A percentile compares a stretch with the other conserved stretches of the same genome.
Evolutionary conservation across 495 filamentous ascomycete genomes (phyloP).

Genomic region (Usnea hakonensis): DNA sequence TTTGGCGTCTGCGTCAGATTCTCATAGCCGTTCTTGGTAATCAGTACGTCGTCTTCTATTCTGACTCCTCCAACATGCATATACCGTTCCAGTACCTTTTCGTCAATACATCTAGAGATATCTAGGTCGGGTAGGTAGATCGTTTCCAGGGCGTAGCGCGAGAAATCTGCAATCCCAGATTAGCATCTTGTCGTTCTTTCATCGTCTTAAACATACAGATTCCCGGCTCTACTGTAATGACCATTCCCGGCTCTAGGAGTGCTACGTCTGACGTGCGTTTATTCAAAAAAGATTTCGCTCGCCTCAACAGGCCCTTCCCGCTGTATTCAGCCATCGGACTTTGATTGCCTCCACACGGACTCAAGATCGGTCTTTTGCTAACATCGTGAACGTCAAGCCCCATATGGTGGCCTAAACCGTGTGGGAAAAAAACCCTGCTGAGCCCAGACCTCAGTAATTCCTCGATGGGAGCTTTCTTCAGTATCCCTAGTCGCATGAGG

Average conservation of each 20-base stretch:
- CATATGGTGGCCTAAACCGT: slow-evolving; percentile 82
- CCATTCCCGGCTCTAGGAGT: slow-evolving; percentile 42
- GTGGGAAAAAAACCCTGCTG: slow-evolving; percentile 75
- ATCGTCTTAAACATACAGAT: slow-evolving; percentile 37
- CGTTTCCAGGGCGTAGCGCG: slow-evolving; percentile 41
- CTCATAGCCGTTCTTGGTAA: slow-evolving; percentile 68
- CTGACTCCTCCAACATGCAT: slow-evolving; percentile 76
- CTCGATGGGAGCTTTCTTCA: slow-evolving; percentile 39
- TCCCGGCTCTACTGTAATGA: slow-evolving; percentile 82
- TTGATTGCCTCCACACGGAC: slow-evolving; percentile 37
- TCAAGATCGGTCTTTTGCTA: slow-evolving; percentile 55
- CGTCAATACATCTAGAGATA: slow-evolving; percentile 57
- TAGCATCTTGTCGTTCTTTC: background rate
- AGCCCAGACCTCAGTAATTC: slow-evolving; percentile 63
- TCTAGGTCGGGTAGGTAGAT: background rate
- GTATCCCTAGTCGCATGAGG: slow-evolving; percentile 60
- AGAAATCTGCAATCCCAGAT: slow-evolving; percentile 49
- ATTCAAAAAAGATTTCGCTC: background rate
- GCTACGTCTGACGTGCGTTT: slow-evolving; percentile 2
- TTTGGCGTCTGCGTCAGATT: slow-evolving; percentile 80
- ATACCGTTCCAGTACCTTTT: slow-evolving; percentile 61
- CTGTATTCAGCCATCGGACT: background rate
- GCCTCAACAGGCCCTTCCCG: background rate
- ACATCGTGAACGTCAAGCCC: slow-evolving; percentile 88
- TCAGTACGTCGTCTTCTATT: slow-evolving; percentile 85